phyloP scores from a whole-genome alignment of 2,329 filamentous ascomycete species.

The Aspergillus ibericus region DNA sequence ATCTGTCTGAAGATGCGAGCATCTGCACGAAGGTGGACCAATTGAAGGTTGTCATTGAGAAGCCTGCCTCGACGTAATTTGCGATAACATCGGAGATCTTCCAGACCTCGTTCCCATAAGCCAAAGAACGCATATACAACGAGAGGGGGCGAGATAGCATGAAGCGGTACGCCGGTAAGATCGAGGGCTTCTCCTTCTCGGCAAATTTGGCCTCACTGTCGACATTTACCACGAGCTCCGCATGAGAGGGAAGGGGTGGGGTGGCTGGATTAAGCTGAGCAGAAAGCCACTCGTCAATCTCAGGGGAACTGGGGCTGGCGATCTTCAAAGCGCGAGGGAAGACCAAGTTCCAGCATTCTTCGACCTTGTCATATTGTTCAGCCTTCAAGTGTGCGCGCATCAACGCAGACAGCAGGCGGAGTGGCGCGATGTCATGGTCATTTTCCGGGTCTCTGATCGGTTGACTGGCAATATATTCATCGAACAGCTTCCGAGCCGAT shows the following conservation, averaged over 20 bases:
- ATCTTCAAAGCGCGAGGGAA: conserved; percentile 54
- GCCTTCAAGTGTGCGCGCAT: conserved; percentile 67
- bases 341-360: conserved; percentile 65
- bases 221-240: conserved; percentile 1
- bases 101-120: conserved; percentile 53
- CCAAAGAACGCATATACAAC: conserved; percentile 55
- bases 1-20: conserved; percentile 61
- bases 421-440: conserved; percentile 44
- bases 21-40: conserved; percentile 77
- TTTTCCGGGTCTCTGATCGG: conserved; percentile 12
- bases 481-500: conserved; percentile 57
- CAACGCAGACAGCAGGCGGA: conserved; percentile 61
- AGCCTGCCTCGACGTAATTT: conserved; percentile 65
- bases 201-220: neutral
- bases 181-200: conserved; percentile 9
- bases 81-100: conserved; percentile 55
- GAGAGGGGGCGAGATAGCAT: conserved; percentile 52
- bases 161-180: conserved; percentile 47
- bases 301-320: conserved; percentile 38
- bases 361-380: conserved; percentile 60
- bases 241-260: conserved; percentile 14
- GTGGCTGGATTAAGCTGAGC: conserved; percentile 9
- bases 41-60: conserved; percentile 70
- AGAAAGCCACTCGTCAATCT: conserved; percentile 24
- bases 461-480: conserved; percentile 47